phyloP scores from a whole-genome alignment of 306 rosid genomes.

The Canavalia ensiformis region DNA sequence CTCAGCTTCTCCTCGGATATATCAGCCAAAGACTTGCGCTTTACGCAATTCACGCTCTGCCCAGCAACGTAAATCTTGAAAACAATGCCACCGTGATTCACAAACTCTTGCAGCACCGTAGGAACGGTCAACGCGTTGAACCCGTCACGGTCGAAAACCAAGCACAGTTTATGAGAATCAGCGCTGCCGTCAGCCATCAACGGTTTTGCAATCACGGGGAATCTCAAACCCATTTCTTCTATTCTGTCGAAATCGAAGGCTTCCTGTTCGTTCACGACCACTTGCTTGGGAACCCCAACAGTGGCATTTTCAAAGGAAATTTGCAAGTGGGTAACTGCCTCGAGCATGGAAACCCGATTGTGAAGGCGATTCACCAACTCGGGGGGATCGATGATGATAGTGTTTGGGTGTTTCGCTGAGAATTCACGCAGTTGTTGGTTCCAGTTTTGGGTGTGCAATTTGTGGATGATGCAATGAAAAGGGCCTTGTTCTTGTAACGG shows the following conservation, averaged over 20 bases:
- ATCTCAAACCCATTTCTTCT: constrained; percentile 30
- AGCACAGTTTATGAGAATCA: constrained; percentile 59
- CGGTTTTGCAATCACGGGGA: constrained; percentile 57
- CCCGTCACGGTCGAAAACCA: constrained; percentile 60
- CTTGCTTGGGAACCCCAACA: constrained; percentile 49
- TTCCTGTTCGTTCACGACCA: constrained; percentile 20
- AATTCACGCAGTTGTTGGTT: constrained; percentile 45
- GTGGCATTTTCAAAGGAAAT: constrained; percentile 21
- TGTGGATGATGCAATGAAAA: constrained; percentile 60
- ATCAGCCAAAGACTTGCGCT: constrained; percentile 66
- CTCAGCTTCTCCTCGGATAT: constrained; percentile 43
- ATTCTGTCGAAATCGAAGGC: not conserved
- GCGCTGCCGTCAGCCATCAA: constrained; percentile 45
- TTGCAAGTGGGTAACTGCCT: constrained; percentile 5
- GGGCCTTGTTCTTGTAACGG: constrained; percentile 51
- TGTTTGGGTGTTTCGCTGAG: constrained; percentile 33
- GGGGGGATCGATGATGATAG: constrained; percentile 51
- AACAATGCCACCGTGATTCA: constrained; percentile 77
- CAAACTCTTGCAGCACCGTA: constrained; percentile 69
- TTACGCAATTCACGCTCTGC: constrained; percentile 59
- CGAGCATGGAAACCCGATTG: constrained; percentile 54
- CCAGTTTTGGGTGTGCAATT: constrained; percentile 43
- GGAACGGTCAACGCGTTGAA: constrained; percentile 46
- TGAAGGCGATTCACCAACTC: constrained; percentile 45
- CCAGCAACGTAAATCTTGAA: constrained; percentile 83